Conservation (phyloP, 495 filamentous ascomycete species). For the Cercophora samala region DNA sequence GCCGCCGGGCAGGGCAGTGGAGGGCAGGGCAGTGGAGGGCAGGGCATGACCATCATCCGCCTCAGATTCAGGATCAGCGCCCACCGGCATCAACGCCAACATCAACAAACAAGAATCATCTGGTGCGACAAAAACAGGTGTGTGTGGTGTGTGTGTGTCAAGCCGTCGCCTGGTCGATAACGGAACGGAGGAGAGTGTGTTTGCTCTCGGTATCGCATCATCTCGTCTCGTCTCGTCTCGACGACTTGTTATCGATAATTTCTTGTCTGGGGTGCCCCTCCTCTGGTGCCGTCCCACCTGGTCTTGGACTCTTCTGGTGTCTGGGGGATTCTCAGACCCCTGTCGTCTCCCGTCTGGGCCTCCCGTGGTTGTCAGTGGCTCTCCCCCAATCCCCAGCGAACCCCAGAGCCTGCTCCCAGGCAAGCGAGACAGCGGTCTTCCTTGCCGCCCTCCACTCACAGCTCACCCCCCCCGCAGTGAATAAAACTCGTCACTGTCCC, state of each 20-base stretch:
- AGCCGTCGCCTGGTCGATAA: constrained; percentile 27
- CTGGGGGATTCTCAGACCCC: constrained; percentile 9
- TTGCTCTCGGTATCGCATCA: constrained; percentile 1
- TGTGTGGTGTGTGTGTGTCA: constrained; percentile 13
- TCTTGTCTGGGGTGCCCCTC: constrained; percentile 5
- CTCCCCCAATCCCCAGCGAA: constrained; percentile 17
- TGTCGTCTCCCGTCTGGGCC: constrained; percentile 15
- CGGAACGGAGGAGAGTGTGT: constrained; percentile 11
- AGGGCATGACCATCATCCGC: background rate
- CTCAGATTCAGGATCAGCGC: background rate
- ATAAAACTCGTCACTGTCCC: constrained; percentile 39
- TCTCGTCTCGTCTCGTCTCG: background rate
- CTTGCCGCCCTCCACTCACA: constrained; percentile 32
- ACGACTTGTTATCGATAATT: constrained; percentile 12
- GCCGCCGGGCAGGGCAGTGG: background rate
- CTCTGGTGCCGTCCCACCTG: background rate
- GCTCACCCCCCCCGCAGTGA: constrained; percentile 32
- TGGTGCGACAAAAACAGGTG: constrained; percentile 16
- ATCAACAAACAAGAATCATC: constrained; percentile 2
- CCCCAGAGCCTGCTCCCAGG: constrained; percentile 9
- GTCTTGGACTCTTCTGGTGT: constrained; percentile 1
- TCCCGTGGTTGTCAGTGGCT: constrained; percentile 15
- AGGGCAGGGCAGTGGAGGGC: background rate
- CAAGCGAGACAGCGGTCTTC: constrained; percentile 24
- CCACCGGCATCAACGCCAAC: background rate